These are phyloP conservation scores for Penicillium parvum DNA, from an alignment of 495 filamentous ascomycete genomes.

Conservation along the genomic window DNA sequence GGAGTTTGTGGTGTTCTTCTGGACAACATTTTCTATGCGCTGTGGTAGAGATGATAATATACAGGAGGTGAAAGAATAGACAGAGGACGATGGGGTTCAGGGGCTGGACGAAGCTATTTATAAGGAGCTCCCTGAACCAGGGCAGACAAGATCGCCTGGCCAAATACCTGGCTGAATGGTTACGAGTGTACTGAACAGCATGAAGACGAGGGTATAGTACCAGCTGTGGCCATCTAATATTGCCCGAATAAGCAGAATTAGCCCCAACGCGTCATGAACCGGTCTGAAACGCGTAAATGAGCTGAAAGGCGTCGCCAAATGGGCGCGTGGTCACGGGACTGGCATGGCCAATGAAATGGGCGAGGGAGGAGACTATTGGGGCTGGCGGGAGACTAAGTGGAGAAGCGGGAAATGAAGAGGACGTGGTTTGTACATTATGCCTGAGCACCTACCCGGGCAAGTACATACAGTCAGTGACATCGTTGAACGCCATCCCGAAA, in stretches of 20 bases:
- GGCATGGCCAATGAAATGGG: background rate
- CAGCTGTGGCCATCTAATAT: conserved; percentile 11
- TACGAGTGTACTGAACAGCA: conserved; percentile 11
- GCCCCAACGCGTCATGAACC: conserved; percentile 28
- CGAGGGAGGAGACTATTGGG: background rate
- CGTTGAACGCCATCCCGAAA: background rate
- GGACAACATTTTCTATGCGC: conserved; percentile 25
- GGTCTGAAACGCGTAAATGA: conserved; percentile 38
- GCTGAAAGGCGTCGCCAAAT: conserved; percentile 34
- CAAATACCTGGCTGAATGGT: background rate
- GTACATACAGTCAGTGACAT: background rate
- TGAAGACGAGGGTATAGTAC: conserved; percentile 1
- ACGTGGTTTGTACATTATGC: background rate
- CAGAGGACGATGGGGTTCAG: conserved; percentile 8
- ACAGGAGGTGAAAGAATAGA: background rate
- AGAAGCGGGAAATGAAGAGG: conserved; percentile 8
- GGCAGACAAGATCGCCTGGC: background rate
- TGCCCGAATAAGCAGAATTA: conserved; percentile 5
- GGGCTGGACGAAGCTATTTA: conserved; percentile 16
- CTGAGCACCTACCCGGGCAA: background rate
- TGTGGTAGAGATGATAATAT: background rate
- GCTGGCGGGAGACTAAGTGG: too few relatives aligned
- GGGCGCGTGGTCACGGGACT: conserved; percentile 37
- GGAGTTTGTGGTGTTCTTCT: conserved; percentile 27
- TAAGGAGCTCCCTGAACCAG: background rate